Base-by-base conservation (phyloP, 352 stramenopile species). In the Pythium apleroticum region DNA sequence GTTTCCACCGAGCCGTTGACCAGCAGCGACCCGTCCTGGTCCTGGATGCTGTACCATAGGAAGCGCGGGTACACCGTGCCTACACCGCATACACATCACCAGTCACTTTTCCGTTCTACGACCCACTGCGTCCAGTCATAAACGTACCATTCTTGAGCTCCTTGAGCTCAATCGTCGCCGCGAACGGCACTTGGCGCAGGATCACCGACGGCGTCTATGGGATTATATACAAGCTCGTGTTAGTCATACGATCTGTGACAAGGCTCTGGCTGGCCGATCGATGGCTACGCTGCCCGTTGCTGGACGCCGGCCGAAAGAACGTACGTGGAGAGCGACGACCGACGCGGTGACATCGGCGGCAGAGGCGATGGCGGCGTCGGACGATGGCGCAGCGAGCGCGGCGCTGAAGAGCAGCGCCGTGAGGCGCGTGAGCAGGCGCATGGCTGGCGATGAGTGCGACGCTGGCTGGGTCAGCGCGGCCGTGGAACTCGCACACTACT, bases 11-110 rank as follows among this genome's bases (percentile, higher is more conserved):
- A 89, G 46, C 77, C 81, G 68, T 91, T 94, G 28, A 61, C 69
- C 52, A 94, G 55, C 22, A 84, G 28, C 37, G 41, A 57, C 22
- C 81, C 84, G 22, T 77, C 63, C 15, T 71, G 70, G 63, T 90
- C 82, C 53, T 82, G 58, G 37, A 94, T 72, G 14, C 60, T 65
- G 61, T 84, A 94, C 60, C 64, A 75, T 27, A 94, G 68, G 31
- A 76, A 72, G 2, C 65, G 70, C 27, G 86, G 84, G 63, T 92
- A 94, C 27, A 94, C 78, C 25, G 83, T 87, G 31, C 82, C 82
- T 91, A 55, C 33, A 30, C 17, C 31, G 17, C 15, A 17, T 5
- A 33, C 10, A 33, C 8, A 19, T 20, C 48, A 9, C 30, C 30
- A 24, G 27, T 54, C 0, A 20, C 2, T 8, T 12, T 22, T 39